These are phyloP conservation scores for Phanerochaete carnosa DNA, from an alignment of 768 basidiomycete species.

Conservation along the genomic window DNA sequence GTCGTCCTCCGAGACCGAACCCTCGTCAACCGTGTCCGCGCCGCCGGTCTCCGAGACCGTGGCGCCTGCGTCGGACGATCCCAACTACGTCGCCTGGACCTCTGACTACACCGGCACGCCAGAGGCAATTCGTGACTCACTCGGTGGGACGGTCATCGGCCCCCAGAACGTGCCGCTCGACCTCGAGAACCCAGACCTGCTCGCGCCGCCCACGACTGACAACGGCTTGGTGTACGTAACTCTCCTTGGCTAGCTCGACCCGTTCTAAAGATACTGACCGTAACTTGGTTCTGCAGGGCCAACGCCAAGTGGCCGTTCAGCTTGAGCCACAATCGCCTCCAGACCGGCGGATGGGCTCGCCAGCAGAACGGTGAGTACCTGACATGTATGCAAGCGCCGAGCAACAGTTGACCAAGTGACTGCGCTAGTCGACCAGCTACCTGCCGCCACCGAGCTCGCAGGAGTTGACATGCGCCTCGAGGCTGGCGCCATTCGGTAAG, in stretches of 20 bases:
- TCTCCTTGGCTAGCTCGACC: not conserved
- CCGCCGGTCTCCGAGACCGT: not conserved
- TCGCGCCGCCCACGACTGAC: slow-evolving; percentile 66
- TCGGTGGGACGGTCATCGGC: slow-evolving; percentile 49
- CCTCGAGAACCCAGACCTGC: slow-evolving; percentile 50
- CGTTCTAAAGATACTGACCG: not conserved
- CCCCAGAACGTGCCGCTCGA: slow-evolving; percentile 55
- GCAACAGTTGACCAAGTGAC: not conserved
- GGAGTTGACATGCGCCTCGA: slow-evolving; percentile 30
- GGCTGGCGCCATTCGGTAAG: slow-evolving; percentile 20
- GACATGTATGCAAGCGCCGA: not conserved
- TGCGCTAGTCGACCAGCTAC: slow-evolving; percentile 14
- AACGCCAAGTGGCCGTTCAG: slow-evolving; percentile 67
- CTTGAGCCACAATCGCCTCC: slow-evolving; percentile 56
- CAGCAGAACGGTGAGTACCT: slow-evolving; percentile 48
- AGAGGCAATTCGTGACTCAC: slow-evolving; percentile 40
- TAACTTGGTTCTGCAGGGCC: slow-evolving; percentile 15
- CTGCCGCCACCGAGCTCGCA: slow-evolving; percentile 19
- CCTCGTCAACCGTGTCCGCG: not conserved
- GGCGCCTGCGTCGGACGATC: slow-evolving; percentile 16
- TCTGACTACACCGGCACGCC: slow-evolving; percentile 23
- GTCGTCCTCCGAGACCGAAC: not conserved
- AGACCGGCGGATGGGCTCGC: slow-evolving; percentile 65
- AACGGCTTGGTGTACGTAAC: slow-evolving; percentile 42
- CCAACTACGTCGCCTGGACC: slow-evolving; percentile 23